Evolutionary conservation across 331 rosid species (phyloP).

Genomic region (Erythrophleum ivorense): DNA sequence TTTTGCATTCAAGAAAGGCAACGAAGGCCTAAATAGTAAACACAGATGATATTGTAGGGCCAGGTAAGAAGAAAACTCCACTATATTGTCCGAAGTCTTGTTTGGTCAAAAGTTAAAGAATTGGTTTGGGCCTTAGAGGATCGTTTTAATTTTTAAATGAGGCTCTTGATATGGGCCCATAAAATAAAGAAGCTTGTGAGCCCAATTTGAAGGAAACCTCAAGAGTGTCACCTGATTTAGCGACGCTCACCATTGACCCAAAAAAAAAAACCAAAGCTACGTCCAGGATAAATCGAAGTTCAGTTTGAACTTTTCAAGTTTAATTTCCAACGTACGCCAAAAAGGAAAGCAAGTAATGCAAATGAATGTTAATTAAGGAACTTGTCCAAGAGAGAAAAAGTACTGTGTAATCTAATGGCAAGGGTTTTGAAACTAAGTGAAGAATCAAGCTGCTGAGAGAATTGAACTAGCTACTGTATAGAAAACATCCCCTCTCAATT

Average conservation of each 20-base stretch:
- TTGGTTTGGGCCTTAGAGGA: neutral
- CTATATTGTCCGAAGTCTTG: neutral
- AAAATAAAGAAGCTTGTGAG: neutral
- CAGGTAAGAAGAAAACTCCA: neutral
- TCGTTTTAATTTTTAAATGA: neutral
- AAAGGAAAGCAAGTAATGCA: neutral
- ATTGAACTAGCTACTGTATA: neutral
- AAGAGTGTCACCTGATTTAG: neutral
- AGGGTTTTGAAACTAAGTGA: neutral
- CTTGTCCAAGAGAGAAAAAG: neutral
- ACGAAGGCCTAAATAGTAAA: neutral
- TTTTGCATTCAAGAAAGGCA: neutral
- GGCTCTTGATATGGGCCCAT: too few relatives aligned
- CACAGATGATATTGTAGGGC: neutral
- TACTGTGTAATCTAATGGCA: neutral
- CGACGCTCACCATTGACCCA: too few relatives aligned
- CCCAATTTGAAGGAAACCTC: neutral
- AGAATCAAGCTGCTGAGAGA: neutral
- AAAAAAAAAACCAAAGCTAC: too few relatives aligned
- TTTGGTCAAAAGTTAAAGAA: neutral
- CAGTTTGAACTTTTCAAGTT: neutral
- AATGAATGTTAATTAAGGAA: neutral
- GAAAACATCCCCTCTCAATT: neutral
- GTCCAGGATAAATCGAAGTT: too few relatives aligned
- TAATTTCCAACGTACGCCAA: neutral